Base-by-base conservation (phyloP, 176 grass and related monocot species). In the Oryza nivara region DNA sequence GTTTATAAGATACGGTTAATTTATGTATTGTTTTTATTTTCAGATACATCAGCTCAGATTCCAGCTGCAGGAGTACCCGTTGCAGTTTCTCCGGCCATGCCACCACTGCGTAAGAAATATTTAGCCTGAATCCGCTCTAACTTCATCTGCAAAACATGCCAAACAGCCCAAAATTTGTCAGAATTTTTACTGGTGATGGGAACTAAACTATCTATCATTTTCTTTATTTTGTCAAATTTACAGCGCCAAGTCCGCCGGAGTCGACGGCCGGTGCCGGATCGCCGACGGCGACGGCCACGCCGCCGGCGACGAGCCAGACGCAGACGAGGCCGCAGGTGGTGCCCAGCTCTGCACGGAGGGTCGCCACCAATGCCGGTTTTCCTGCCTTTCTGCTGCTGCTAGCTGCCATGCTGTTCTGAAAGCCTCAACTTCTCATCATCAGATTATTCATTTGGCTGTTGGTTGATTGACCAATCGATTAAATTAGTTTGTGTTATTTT, bases 21-120 rank as follows among this genome's bases (percentile, higher is more conserved):
- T 19, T 3, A 35, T 36, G 1, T 67, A 8, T 41, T 41, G 6
- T 7, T 41, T 41, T 41, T 41, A 8, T 41, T 17, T 84, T 85
- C 90, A 97, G 96, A 91, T 28, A 83, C 88, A 19, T 80, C 92
- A 13, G 54, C 65, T 32, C 78, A 89, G 40, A 77, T 82, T 60
- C 90, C 90, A 25, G 41, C 75, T 72, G 77, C 90, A 7, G 89
- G 89, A 45, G 58, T 63, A 63, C 91, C 92, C 6, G 75, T 80
- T 68, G 82, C 88, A 8, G 66, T 46, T 38, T 52, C 58, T n/a
- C 95, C 95, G 36, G 36, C 91, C 20, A 13, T 86, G 38, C 76
- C 92, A 13, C 90, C 87, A 9, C 74, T 95, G 2, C 63, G 92
- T 98, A 95, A 93, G 89, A 67, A 63, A 23, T 0, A 23, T 63